Conservation (phyloP, 2,329 filamentous ascomycete genomes). For the Ophiostoma quercus region DNA sequence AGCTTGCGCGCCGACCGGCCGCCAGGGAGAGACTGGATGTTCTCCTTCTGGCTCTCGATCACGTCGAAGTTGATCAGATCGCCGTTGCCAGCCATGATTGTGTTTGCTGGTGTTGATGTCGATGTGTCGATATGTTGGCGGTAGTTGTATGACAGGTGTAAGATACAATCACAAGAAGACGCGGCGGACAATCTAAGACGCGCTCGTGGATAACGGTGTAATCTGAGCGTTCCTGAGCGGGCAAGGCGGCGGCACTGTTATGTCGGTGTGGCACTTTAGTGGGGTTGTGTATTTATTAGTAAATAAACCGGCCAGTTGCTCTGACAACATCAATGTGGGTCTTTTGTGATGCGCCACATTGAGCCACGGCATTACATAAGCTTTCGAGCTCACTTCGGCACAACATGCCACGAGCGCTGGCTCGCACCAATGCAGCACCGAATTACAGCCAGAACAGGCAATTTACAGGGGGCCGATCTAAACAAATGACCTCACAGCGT, state of each 20-base stretch:
- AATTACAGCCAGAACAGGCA: constrained; percentile 16
- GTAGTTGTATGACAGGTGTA: not conserved
- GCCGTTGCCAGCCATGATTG: constrained; percentile 30
- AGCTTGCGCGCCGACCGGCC: constrained; percentile 85
- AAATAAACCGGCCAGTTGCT: constrained; percentile 26
- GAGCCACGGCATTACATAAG: not conserved
- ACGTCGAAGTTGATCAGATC: constrained; percentile 75
- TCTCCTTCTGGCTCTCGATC: constrained; percentile 96
- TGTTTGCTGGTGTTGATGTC: constrained; percentile 8
- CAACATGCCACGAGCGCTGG: constrained; percentile 8
- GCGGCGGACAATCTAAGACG: constrained; percentile 17
- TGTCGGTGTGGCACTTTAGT: constrained; percentile 19
- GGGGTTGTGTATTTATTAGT: constrained; percentile 25
- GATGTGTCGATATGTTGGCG: not conserved
- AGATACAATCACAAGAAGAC: constrained; percentile 1
- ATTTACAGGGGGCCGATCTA: constrained; percentile 11
- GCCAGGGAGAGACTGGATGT: constrained; percentile 87
- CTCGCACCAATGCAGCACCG: constrained; percentile 12
- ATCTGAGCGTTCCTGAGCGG: not conserved
- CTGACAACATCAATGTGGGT: constrained; percentile 22
- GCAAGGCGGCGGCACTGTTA: constrained; percentile 12
- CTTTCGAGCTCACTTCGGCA: not conserved
- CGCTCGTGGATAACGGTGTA: constrained; percentile 5
- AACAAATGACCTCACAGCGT: constrained; percentile 17
- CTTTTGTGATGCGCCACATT: not conserved